Percentiles rank a stretch among this genome's conserved stretches.
These are phyloP conservation scores for Calonectria fujianensis DNA, from an alignment of 2,329 filamentous ascomycete species.

Conservation along the genomic window DNA sequence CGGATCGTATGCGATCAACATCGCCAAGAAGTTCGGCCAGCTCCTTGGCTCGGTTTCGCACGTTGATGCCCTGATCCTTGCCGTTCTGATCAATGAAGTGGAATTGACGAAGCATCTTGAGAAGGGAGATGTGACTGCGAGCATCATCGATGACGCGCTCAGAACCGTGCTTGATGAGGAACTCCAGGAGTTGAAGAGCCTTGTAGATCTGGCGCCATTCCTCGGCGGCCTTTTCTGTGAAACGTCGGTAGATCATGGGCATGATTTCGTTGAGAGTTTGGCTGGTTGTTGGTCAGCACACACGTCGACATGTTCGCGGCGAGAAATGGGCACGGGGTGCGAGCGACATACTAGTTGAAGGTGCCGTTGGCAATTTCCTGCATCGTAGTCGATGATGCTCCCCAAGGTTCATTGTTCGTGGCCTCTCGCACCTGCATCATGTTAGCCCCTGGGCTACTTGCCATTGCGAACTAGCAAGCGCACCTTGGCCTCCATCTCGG, in stretches of 20 bases:
- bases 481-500: conserved; percentile 89
- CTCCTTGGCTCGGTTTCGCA: conserved; percentile 97
- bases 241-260: conserved; percentile 99
- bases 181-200: conserved; percentile 95
- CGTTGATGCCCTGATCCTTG: conserved; percentile 98
- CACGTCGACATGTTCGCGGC: conserved; percentile 17
- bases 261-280: conserved; percentile 99
- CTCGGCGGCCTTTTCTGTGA: conserved; percentile 98
- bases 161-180: conserved; percentile 97
- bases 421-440: conserved; percentile 88
- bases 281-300: conserved; percentile 68
- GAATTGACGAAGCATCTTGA: conserved; percentile 99
- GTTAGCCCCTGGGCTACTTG: conserved; percentile 43
- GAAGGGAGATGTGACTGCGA: conserved; percentile 92
- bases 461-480: conserved; percentile 42
- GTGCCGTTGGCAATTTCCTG: conserved; percentile 99
- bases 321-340: conserved; percentile 39
- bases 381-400: conserved; percentile 88
- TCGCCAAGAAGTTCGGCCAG: conserved; percentile 94
- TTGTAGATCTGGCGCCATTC: conserved; percentile 99
- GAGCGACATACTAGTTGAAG: conserved; percentile 89
- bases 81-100: conserved; percentile 97
- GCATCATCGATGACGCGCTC: conserved; percentile 98
- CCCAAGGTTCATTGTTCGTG: conserved; percentile 99
- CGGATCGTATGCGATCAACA: conserved; percentile 87